phyloP scores from a whole-genome alignment of 2,329 filamentous ascomycete species.

The Trichoderma afroharzianum region DNA sequence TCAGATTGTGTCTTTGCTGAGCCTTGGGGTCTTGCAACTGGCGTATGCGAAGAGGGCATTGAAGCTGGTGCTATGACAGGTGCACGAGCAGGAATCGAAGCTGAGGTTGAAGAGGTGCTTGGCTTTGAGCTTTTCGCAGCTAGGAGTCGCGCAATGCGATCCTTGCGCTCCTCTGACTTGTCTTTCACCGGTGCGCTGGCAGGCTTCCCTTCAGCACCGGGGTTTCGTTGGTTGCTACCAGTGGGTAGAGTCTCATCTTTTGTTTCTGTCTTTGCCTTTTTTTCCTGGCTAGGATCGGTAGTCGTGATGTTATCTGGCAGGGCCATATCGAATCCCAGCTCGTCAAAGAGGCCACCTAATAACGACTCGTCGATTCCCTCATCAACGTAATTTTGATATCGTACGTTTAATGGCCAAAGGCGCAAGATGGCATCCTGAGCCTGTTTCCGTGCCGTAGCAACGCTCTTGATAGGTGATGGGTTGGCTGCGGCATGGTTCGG shows the following conservation, averaged over 20 bases:
- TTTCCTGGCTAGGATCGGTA: neutral
- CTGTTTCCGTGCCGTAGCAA: slow-evolving; percentile 48
- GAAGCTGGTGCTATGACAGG: slow-evolving; percentile 6
- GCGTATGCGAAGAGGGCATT: neutral
- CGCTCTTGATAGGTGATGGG: neutral
- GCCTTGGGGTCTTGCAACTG: neutral
- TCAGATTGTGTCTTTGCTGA: slow-evolving; percentile 48
- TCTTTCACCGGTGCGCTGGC: slow-evolving; percentile 19
- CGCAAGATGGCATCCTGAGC: slow-evolving; percentile 66
- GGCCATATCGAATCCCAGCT: slow-evolving; percentile 57
- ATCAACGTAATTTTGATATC: slow-evolving; percentile 67
- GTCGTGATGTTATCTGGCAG: neutral
- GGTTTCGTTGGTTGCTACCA: neutral
- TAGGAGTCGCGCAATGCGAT: slow-evolving; percentile 71
- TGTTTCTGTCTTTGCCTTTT: neutral
- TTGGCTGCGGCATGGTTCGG: neutral
- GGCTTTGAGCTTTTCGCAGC: slow-evolving; percentile 65
- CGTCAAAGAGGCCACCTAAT: slow-evolving; percentile 62
- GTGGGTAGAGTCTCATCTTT: neutral
- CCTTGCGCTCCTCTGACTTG: slow-evolving; percentile 62
- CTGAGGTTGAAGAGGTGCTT: slow-evolving; percentile 20
- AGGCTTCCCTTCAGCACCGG: neutral
- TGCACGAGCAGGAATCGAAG: neutral
- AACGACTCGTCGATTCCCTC: slow-evolving; percentile 66
- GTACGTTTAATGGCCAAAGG: slow-evolving; percentile 63